Conservation (phyloP, 2,329 filamentous ascomycete genomes). For the Aspergillus pseudoviridinutans region DNA sequence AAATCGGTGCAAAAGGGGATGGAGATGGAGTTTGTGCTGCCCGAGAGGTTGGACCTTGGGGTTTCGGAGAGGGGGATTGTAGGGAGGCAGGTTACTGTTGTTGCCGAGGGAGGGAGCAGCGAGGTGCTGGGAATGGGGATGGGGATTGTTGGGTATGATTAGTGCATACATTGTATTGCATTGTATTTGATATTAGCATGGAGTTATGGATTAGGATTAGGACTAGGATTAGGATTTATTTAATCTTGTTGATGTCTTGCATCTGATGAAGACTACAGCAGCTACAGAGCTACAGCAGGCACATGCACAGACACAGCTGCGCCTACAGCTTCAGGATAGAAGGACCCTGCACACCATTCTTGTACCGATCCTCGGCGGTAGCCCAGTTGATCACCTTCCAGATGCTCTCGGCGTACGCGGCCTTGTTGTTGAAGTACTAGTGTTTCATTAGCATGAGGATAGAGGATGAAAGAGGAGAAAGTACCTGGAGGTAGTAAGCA, state of each 20-base stretch:
- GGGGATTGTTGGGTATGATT: constrained; percentile 35
- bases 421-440: constrained; percentile 89
- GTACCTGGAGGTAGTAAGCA: constrained; percentile 78
- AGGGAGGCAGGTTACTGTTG: constrained; percentile 29
- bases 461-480: not conserved
- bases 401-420: constrained; percentile 82
- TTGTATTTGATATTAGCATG: not conserved
- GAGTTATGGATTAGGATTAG: not conserved
- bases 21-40: constrained; percentile 26
- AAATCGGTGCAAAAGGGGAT: not conserved
- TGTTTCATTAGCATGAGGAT: not conserved
- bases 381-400: constrained; percentile 96
- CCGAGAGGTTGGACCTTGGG: constrained; percentile 29
- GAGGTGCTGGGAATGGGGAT: constrained; percentile 21
- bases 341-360: constrained; percentile 22
- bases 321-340: constrained; percentile 23
- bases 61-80: constrained; percentile 33
- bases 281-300: constrained; percentile 9
- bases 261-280: constrained; percentile 1
- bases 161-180: not conserved
- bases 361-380: constrained; percentile 67
- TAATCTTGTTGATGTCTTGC: not conserved
- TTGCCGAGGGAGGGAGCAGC: constrained; percentile 17
- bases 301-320: not conserved
- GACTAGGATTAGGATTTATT: not conserved